A percentile compares a stretch with the other conserved stretches of the same genome.
These are phyloP conservation scores for Phytopythium aichiense DNA, from an alignment of 352 stramenopile species.

Conservation along the genomic window DNA sequence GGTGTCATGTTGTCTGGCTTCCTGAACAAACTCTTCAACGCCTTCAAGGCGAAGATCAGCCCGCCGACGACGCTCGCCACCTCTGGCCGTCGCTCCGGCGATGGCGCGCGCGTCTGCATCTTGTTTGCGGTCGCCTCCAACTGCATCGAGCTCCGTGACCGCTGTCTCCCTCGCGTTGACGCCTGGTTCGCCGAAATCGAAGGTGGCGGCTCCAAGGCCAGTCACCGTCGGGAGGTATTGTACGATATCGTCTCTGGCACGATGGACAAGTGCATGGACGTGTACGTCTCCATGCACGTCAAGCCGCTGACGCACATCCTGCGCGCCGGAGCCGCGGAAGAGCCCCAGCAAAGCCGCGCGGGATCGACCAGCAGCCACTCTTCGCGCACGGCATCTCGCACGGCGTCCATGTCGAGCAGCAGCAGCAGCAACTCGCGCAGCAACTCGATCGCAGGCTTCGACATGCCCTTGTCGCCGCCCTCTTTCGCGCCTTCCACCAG, in stretches of 20 bases:
- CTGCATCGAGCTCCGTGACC: slow-evolving; percentile 65
- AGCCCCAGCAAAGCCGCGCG: slow-evolving; percentile 26
- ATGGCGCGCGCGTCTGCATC: slow-evolving; percentile 43
- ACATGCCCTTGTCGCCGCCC: slow-evolving; percentile 18
- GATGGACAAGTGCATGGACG: slow-evolving; percentile 53
- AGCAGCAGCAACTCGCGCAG: slow-evolving; percentile 18
- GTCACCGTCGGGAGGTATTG: slow-evolving; percentile 24
- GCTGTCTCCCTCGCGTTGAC: slow-evolving; percentile 36
- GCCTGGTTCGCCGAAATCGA: slow-evolving; percentile 44
- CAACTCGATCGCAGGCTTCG: slow-evolving; percentile 17
- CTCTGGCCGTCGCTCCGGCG: slow-evolving; percentile 19
- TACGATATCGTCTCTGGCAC: slow-evolving; percentile 37
- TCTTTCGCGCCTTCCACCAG: neutral
- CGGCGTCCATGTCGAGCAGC: slow-evolving; percentile 7
- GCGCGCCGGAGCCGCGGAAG: slow-evolving; percentile 38
- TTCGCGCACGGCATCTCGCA: slow-evolving; percentile 27
- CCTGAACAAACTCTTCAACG: slow-evolving; percentile 38
- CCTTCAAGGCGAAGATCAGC: slow-evolving; percentile 36
- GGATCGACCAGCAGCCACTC: slow-evolving; percentile 4
- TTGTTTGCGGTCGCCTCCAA: slow-evolving; percentile 69
- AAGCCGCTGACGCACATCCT: slow-evolving; percentile 47
- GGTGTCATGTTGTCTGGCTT: slow-evolving; percentile 46
- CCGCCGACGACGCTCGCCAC: slow-evolving; percentile 28
- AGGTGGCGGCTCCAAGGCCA: slow-evolving; percentile 4
- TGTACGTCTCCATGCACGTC: slow-evolving; percentile 53